Conservation (phyloP, 2,329 filamentous ascomycete species). For the Botrytis fabae region DNA sequence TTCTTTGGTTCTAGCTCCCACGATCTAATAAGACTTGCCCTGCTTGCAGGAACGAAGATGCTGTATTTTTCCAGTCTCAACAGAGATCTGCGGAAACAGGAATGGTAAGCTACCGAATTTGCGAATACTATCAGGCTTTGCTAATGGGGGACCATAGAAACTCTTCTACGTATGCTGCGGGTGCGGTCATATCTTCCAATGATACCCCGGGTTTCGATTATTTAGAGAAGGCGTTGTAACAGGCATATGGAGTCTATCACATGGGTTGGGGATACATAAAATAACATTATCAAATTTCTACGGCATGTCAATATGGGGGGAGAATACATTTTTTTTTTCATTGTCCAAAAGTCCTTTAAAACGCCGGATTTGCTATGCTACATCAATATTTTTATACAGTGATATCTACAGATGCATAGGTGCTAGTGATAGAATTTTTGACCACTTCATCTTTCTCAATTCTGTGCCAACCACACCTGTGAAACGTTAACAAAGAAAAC, state of each 20-base stretch:
- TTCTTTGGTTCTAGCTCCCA: constrained; percentile 70
- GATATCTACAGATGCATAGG: constrained; percentile 68
- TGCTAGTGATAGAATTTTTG: constrained; percentile 94
- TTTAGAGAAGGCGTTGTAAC: constrained; percentile 16
- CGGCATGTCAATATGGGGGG: constrained; percentile 7
- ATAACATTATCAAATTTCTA: neutral
- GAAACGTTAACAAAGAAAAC: constrained; percentile 26
- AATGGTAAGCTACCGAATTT: constrained; percentile 69
- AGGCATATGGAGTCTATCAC: constrained; percentile 16
- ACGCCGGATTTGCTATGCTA: constrained; percentile 21
- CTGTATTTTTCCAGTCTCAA: constrained; percentile 98
- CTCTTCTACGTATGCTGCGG: constrained; percentile 91
- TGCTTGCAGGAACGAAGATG: constrained; percentile 80
- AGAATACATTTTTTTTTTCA: constrained; percentile 10
- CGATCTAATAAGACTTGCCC: constrained; percentile 85
- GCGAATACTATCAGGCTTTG: neutral
- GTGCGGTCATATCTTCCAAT: constrained; percentile 84
- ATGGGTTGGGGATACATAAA: constrained; percentile 25
- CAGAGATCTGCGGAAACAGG: constrained; percentile 95
- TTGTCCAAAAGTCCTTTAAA: constrained; percentile 10
- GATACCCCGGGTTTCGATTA: constrained; percentile 29
- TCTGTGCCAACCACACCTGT: constrained; percentile 85
- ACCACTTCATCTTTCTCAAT: constrained; percentile 91
- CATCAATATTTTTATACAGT: constrained; percentile 11
- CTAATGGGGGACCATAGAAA: constrained; percentile 59